A percentile compares a stretch with the other conserved stretches of the same genome.
These are phyloP conservation scores for Pichia sp. DNA, from an alignment of 1,139 yeast genomes.

Conservation along the genomic window DNA sequence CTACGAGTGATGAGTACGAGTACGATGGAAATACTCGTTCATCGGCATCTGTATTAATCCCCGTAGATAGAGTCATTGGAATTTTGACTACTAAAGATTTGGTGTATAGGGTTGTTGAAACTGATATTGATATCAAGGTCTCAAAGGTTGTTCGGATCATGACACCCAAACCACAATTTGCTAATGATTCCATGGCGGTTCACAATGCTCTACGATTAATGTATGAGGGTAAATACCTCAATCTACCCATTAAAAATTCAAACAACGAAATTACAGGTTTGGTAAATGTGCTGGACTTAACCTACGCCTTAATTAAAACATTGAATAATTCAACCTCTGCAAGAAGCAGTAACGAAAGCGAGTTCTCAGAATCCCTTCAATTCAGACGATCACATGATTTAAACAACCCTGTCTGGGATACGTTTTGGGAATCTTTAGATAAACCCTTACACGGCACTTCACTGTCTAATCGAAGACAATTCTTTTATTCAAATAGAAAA, in stretches of 20 bases:
- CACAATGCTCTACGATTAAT: conserved; percentile 32
- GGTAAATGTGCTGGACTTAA: conserved; percentile 32
- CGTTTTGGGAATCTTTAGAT: conserved; percentile 31
- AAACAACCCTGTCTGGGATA: conserved; percentile 31
- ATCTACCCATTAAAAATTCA: conserved; percentile 29
- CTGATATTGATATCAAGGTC: conserved; percentile 25
- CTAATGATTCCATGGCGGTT: conserved; percentile 28
- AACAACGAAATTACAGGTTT: conserved; percentile 29
- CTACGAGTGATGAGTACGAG: too few relatives aligned
- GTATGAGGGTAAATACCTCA: conserved; percentile 35
- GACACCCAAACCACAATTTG: conserved; percentile 36
- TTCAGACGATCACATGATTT: not conserved
- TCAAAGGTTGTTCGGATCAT: conserved; percentile 32
- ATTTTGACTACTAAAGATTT: conserved; percentile 35
- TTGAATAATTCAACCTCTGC: conserved; percentile 14
- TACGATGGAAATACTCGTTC: not conserved
- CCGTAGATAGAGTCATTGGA: conserved; percentile 28
- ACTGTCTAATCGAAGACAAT: too few relatives aligned
- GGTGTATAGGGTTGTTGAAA: conserved; percentile 31
- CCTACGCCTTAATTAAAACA: conserved; percentile 30
- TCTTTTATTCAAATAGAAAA: too few relatives aligned
- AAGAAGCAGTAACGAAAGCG: too few relatives aligned
- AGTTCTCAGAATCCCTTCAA: not conserved
- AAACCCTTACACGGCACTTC: conserved; percentile 13
- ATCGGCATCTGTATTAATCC: too few relatives aligned